phyloP scores from a whole-genome alignment of 805 yeast genomes.

The Cyberlindnera xylosilytica region DNA sequence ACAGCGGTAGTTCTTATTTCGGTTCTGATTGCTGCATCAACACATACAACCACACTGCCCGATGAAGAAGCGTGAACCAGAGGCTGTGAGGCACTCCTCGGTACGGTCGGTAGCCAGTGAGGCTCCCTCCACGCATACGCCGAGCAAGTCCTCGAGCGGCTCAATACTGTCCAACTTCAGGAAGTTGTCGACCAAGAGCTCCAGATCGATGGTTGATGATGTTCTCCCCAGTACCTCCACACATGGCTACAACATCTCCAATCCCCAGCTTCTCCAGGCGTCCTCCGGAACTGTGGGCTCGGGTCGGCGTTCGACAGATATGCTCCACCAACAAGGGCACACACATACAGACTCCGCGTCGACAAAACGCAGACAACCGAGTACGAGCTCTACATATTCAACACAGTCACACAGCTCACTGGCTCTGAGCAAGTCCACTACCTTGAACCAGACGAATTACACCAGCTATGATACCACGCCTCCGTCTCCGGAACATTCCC shows the following conservation, averaged over 20 bases:
- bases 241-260: constrained; percentile 20
- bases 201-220: constrained; percentile 15
- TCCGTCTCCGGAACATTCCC: constrained; percentile 26
- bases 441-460: constrained; percentile 22
- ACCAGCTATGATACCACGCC: constrained; percentile 21
- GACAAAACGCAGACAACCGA: constrained; percentile 21
- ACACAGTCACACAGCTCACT: constrained; percentile 25
- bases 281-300: constrained; percentile 1
- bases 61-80: constrained; percentile 15
- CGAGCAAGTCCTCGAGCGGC: constrained; percentile 15
- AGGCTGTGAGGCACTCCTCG: constrained; percentile 10
- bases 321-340: constrained; percentile 9
- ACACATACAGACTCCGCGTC: constrained; percentile 5
- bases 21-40: too few species aligned
- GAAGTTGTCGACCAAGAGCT: constrained; percentile 22
- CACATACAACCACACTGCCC: too few species aligned
- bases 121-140: constrained; percentile 4
- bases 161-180: constrained; percentile 28
- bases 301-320: constrained; percentile 10
- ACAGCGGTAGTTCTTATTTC: too few species aligned
- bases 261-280: constrained; percentile 25
- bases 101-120: constrained; percentile 13
- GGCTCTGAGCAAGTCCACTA: constrained; percentile 26
- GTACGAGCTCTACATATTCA: constrained; percentile 25
- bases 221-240: neutral